Base-by-base conservation (phyloP, 441 rosid genomes). In the Gossypium aridum region DNA sequence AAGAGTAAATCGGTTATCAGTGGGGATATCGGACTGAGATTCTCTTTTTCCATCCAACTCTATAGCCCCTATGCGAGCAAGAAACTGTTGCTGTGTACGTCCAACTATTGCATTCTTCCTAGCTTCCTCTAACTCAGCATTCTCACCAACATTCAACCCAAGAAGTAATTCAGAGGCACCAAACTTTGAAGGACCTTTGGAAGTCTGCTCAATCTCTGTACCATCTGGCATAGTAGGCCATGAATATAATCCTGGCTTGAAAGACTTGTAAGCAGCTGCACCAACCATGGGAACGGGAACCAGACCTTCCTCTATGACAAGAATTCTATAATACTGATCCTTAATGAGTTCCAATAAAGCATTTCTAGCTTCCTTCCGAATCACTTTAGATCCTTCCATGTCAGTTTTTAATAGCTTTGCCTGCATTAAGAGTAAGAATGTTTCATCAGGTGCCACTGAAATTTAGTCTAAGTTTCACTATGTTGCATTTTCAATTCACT, bases 151-250 rank as follows among this genome's bases (percentile, higher is more conserved):
- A 74, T 83, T 79, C 56, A 90, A 80, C 61, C 98, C 97, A 19
- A 88, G 91, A 28, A 88, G 93, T 70, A 90, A 77, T 72, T 89
- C 89, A 59, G 92, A 85, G 54, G 96, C 98, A 78, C 94, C 96
- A 72, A 78, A 90, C 69, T 81, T 88, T 6, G 92, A 88, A 83
- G 89, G 92, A 62, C 79, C 80, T 73, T 80, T 80, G 70, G 83
- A 76, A 49, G 85, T 81, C 70, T 80, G 90, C 75, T 88, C 90
- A 34, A 91, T 76, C 76, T 82, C 83, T 19, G 87, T 80, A 59
- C 93, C 94, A 74, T 93, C 98, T 26, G 97, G 97, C 75, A 93
- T 82, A 68, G 79, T 83, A 79, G 96, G 94, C 94, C 93, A 86
- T 14, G 97, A 89, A 82, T 87, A 74, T 77, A 88, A 77, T 74